Evolutionary conservation across 2,329 filamentous ascomycete genomes (phyloP).

Genomic region (Rachicladosporium sp.): DNA sequence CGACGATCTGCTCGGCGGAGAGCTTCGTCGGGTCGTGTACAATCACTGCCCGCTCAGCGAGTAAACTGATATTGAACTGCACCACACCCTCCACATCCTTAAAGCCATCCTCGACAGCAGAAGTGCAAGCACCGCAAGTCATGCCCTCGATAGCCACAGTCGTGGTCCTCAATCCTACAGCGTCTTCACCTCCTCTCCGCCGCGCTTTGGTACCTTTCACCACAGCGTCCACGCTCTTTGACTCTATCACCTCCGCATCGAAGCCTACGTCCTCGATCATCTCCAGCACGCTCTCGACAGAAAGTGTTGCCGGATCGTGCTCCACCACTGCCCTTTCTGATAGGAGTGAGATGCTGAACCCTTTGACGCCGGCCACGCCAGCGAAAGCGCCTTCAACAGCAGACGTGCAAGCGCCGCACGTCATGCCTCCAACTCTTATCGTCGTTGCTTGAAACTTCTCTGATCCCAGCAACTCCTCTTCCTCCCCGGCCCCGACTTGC

Average conservation of each 20-base stretch:
- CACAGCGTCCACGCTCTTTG: slow-evolving; percentile 36
- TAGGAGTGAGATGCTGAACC: slow-evolving; percentile 81
- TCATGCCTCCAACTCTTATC: slow-evolving; percentile 74
- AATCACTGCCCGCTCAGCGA: slow-evolving; percentile 84
- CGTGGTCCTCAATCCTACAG: slow-evolving; percentile 45
- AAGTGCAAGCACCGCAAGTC: slow-evolving; percentile 95
- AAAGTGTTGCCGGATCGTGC: slow-evolving; percentile 65
- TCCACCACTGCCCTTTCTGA: slow-evolving; percentile 93
- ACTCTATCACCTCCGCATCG: slow-evolving; percentile 73
- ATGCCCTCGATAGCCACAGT: slow-evolving; percentile 89
- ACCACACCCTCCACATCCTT: slow-evolving; percentile 62
- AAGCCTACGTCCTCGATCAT: slow-evolving; percentile 89
- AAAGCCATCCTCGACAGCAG: slow-evolving; percentile 77
- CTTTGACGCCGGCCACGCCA: slow-evolving; percentile 65
- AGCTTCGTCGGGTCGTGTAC: slow-evolving; percentile 67
- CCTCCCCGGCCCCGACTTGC: too few species aligned
- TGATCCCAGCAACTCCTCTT: slow-evolving; percentile 31
- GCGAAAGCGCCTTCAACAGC: slow-evolving; percentile 90
- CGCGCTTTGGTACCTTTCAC: slow-evolving; percentile 17
- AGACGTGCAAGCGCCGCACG: slow-evolving; percentile 86
- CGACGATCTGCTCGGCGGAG: slow-evolving; percentile 58
- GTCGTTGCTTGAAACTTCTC: slow-evolving; percentile 70
- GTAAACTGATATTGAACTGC: slow-evolving; percentile 87
- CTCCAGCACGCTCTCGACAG: slow-evolving; percentile 65
- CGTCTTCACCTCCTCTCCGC: slow-evolving; percentile 27